Evolutionary conservation across 169 alveolate species (phyloP).

Genomic region (Plasmodium knowlesi): DNA sequence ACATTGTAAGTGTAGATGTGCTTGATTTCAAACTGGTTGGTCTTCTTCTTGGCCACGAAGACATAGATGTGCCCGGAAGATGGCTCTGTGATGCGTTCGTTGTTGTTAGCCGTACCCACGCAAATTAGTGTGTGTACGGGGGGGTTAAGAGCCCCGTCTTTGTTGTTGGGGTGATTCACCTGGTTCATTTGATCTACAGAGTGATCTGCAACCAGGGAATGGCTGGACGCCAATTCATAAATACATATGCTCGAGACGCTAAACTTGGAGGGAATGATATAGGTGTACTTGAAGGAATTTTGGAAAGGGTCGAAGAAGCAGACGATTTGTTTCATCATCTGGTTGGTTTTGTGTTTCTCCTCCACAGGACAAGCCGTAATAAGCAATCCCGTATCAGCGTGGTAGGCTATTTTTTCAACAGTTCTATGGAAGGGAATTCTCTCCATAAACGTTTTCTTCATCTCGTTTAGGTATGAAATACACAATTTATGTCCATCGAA

Average conservation of each 20-base stretch:
- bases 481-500: slow-evolving; percentile 40
- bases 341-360: slow-evolving; percentile 64
- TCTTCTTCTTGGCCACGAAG: slow-evolving; percentile 44
- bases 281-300: slow-evolving; percentile 37
- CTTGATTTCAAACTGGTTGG: slow-evolving; percentile 48
- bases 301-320: slow-evolving; percentile 70
- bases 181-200: background rate
- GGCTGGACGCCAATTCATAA: background rate
- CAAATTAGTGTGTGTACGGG: slow-evolving; percentile 18
- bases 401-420: slow-evolving; percentile 68
- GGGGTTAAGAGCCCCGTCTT: background rate
- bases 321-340: slow-evolving; percentile 59
- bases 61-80: slow-evolving; percentile 55
- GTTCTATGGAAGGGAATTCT: slow-evolving; percentile 74
- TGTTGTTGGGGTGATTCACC: too few species aligned
- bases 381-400: slow-evolving; percentile 44
- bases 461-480: slow-evolving; percentile 58
- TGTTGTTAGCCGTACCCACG: slow-evolving; percentile 59
- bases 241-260: slow-evolving; percentile 46
- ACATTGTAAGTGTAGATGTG: slow-evolving; percentile 62
- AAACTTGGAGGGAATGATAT: slow-evolving; percentile 65
- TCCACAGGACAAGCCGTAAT: slow-evolving; percentile 61
- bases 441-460: slow-evolving; percentile 23
- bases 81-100: slow-evolving; percentile 51
- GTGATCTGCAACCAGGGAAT: background rate